Percentiles rank a stretch among this genome's conserved stretches.
phyloP scores from a whole-genome alignment of 2,329 filamentous ascomycete species.

The Teratosphaeria pseudoeucalypti region DNA sequence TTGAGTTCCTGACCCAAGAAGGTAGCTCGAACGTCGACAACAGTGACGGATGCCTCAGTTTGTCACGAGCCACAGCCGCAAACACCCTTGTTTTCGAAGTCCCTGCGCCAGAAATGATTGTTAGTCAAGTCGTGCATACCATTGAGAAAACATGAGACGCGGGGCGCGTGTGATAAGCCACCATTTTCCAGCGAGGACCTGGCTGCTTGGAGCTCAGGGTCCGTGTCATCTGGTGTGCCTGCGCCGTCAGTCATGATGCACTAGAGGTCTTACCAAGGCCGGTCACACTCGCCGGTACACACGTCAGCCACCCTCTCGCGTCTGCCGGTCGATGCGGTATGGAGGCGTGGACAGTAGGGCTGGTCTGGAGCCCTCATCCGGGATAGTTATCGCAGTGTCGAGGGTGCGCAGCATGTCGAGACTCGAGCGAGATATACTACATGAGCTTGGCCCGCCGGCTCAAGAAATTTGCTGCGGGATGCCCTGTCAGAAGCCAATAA shows the following conservation, averaged over 20 bases:
- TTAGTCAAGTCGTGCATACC: neutral
- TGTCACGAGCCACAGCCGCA: neutral
- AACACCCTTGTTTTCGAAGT: neutral
- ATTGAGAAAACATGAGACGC: neutral
- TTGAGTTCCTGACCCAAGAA: neutral
- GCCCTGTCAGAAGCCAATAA: neutral
- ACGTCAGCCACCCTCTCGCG: neutral
- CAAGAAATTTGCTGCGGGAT: neutral
- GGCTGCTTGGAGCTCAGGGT: neutral
- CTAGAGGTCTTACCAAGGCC: neutral
- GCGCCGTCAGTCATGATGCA: neutral
- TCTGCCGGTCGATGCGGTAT: neutral
- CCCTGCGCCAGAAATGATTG: neutral
- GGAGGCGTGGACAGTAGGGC: neutral
- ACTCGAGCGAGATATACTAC: neutral
- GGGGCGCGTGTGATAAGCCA: neutral
- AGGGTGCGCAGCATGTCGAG: neutral
- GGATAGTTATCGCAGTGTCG: neutral
- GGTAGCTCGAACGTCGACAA: neutral
- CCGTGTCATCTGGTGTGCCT: neutral
- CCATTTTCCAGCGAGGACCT: neutral
- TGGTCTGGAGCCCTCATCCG: neutral
- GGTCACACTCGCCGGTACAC: neutral
- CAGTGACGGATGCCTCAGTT: neutral
- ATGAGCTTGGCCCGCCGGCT: neutral